Conservation (phyloP, 768 basidiomycete genomes). For the Kwoniella europaea region DNA sequence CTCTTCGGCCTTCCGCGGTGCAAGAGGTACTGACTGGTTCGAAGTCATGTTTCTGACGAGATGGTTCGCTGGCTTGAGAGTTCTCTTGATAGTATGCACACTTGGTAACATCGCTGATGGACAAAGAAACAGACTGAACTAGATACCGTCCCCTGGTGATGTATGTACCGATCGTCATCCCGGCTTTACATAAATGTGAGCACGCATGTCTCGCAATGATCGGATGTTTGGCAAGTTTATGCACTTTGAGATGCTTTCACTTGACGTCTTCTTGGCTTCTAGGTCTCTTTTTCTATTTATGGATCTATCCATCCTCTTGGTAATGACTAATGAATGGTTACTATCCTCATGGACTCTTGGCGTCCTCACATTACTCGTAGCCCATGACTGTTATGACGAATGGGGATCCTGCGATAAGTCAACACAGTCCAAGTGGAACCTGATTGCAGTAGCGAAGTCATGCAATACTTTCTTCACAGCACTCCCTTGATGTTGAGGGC, state of each 20-base stretch:
- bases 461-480: too few relatives aligned
- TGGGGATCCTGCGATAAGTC: too few relatives aligned
- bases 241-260: neutral
- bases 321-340: too few relatives aligned
- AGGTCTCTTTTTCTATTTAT: too few relatives aligned
- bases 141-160: neutral
- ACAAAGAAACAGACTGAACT: too few relatives aligned
- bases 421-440: too few relatives aligned
- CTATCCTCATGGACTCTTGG: too few relatives aligned
- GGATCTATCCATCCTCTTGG: too few relatives aligned
- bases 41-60: neutral
- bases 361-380: too few relatives aligned
- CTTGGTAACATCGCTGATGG: neutral
- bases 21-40: constrained; percentile 24
- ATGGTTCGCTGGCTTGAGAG: neutral
- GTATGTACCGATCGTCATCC: constrained; percentile 1
- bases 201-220: neutral
- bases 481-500: too few relatives aligned
- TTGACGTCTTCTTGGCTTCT: constrained; percentile 1
- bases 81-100: neutral
- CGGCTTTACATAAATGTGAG: neutral
- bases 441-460: too few relatives aligned
- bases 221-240: neutral
- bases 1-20: constrained; percentile 42
- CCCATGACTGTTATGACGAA: too few relatives aligned